phyloP scores from a whole-genome alignment of 2,329 filamentous ascomycete species.

The Aureobasidium sp. region DNA sequence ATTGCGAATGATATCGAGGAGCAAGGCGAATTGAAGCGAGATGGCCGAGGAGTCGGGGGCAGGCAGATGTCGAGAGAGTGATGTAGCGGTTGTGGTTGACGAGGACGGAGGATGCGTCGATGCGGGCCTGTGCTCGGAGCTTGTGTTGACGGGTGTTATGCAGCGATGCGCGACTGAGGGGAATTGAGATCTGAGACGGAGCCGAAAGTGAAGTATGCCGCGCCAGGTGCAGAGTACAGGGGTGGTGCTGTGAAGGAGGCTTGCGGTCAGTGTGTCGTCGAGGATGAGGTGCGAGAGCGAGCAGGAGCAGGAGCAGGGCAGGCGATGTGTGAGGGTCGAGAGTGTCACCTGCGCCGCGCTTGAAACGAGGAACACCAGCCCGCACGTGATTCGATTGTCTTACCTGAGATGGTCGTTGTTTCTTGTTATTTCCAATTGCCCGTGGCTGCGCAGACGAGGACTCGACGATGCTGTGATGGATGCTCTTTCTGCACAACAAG shows the following conservation, averaged over 20 bases:
- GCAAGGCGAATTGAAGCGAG: neutral
- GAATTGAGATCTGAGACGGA: neutral
- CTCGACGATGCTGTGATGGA: neutral
- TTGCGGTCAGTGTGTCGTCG: neutral
- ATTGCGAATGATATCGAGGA: constrained; percentile 23
- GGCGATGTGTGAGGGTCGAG: constrained; percentile 8
- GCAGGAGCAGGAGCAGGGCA: neutral
- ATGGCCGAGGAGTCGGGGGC: neutral
- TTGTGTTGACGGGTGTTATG: constrained; percentile 14
- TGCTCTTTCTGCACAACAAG: constrained; percentile 1
- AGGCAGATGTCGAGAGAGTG: neutral
- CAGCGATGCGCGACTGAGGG: constrained; percentile 5
- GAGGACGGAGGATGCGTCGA: constrained; percentile 12
- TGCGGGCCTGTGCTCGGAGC: constrained; percentile 13
- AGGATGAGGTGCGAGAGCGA: neutral
- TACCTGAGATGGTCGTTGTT: neutral
- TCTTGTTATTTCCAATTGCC: neutral
- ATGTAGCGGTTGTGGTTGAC: neutral
- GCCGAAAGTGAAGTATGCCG: neutral
- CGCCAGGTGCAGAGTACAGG: neutral
- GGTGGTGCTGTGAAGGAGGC: neutral
- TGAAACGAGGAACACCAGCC: constrained; percentile 1
- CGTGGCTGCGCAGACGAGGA: neutral
- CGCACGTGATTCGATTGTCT: constrained; percentile 10
- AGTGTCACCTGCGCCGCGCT: constrained; percentile 8